Evolutionary conservation across 495 filamentous ascomycete genomes (phyloP), one percentile per base, ranked within the genome.

Genomic region (Apiosordaria backusii): DNA sequence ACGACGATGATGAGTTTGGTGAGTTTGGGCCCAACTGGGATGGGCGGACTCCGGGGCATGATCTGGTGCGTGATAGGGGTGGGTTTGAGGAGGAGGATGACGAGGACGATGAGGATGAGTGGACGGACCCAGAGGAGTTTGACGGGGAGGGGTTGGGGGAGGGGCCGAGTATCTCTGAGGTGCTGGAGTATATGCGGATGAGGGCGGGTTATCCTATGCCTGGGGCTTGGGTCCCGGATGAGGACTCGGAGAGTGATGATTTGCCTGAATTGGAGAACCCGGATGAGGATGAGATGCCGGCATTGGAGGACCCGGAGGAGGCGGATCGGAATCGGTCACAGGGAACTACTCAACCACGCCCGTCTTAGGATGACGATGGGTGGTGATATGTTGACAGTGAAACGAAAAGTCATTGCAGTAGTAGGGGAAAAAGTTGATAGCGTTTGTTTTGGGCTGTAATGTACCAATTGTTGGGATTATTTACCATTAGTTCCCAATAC

Each of bases 81-180:
- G 35, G 65, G 24, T 59, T 53, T 19, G 61, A 71, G 52, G 76
- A 74, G 54, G 76, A 78, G 26, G 68, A 77, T 61, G 67, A 69
- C 7, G 54, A 54, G 35, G 50, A 62, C 50, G 60, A 62, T 25
- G 60, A 57, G 4, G 24, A 60, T 50, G 45, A 57, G n/a, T 55
- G n/a, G n/a, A 55, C 52, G 52, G 52, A 55, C 7, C n/a, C 10
- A n/a, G 52, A 19, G 52, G 52, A 23, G 3, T 55, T 55, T 55
- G 52, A 23, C 7, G 52, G 22, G n/a, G n/a, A 23, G 52, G 52
- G 52, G 52, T 19, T 55, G 9, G n/a, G 52, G n/a, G 52, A 6
- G 10, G 35, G 35, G 3, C 35, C 35, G 35, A 45, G 35, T 45
- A 45, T 45, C 16, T 7, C 35, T 7, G 35, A 45, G 35, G 35